Base-by-base conservation (phyloP, 2,329 filamentous ascomycete genomes). In the Cytospora leucostoma region DNA sequence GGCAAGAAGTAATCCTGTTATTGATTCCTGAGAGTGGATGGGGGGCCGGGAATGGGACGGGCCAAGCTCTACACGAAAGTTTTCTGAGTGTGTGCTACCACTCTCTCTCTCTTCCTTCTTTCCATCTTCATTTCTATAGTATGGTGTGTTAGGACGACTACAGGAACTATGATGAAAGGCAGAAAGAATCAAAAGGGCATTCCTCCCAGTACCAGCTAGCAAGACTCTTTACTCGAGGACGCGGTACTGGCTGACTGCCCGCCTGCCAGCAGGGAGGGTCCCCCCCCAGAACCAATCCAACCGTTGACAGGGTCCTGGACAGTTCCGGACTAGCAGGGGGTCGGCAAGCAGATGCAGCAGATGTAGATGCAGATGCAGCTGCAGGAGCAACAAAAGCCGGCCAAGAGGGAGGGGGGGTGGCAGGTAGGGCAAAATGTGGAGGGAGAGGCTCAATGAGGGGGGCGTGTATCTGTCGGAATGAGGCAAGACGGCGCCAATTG, bases 61-160 rank as follows among this genome's bases (percentile, higher is more conserved):
- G 55, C 55, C 61, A 63, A 63, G 55, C 61, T 59, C 51, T 63
- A 63, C 61, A 63, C 59, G 53, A 57, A 60, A 52, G 58, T 40
- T 60, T 60, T 38, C 49, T 27, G 50, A 21, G 57, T 35, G 34
- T 33, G 57, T 53, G 57, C 27, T 37, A 27, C 27, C 50, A 35
- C 34, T 53, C 12, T 37, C 8, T 37, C 35, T 37, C 8, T 37
- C 35, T 37, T 37, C 8, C 12, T 7, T 37, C 8, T 8, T 13
- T 7, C 35, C 12, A 13, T 3, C n/a, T 47, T n/a, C 19, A 17
- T 47, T 17, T 47, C 40, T 8, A n/a, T 19, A n/a, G 12, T 19
- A 17, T 47, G 38, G 50, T 44, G 38, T 54, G 50, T 54, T 37
- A 50, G 37, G 37, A 60, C 37, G 50, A 5, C n/a, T 17, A 40